Percentiles rank a stretch among this genome's conserved stretches.
These are phyloP conservation scores for Plasmodium reichenowi DNA, from an alignment of 169 alveolate species.

Conservation along the genomic window DNA sequence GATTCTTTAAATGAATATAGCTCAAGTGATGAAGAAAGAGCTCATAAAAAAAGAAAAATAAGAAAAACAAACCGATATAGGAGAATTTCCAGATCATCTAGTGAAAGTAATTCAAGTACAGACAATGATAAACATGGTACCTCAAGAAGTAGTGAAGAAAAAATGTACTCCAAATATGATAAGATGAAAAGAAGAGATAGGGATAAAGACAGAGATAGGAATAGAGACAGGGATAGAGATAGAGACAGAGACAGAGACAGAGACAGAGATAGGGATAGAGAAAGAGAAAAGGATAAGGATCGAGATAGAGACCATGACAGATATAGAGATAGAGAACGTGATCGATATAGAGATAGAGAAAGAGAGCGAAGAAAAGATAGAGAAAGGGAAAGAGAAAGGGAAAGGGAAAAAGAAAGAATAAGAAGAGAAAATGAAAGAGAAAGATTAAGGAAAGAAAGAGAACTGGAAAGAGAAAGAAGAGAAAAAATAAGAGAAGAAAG, in stretches of 20 bases:
- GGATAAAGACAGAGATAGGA: conserved; percentile 3
- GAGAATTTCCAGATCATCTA: conserved; percentile 25
- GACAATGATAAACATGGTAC: conserved; percentile 25
- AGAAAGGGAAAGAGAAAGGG: conserved; percentile 31
- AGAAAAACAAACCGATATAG: not conserved
- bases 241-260: conserved; percentile 3
- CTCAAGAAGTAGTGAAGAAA: conserved; percentile 30
- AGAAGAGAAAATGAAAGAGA: conserved; percentile 47
- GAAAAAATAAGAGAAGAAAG: conserved; percentile 84
- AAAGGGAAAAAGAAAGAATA: conserved; percentile 16
- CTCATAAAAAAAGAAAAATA: conserved; percentile 20
- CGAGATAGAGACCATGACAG: conserved; percentile 10
- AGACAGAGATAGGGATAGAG: not conserved
- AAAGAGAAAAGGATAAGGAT: not conserved
- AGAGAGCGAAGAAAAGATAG: conserved; percentile 7
- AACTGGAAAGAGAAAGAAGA: conserved; percentile 67
- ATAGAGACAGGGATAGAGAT: conserved; percentile 8
- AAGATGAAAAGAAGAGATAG: not conserved
- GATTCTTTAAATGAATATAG: not conserved
- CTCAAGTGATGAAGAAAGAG: conserved; percentile 22
- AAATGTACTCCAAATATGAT: conserved; percentile 7
- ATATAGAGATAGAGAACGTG: conserved; percentile 21
- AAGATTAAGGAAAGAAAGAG: conserved; percentile 18
- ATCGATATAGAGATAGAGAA: conserved; percentile 18
- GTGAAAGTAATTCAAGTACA: conserved; percentile 32